A percentile compares a stretch with the other conserved stretches of the same genome.
Evolutionary conservation across 768 basidiomycete genomes (phyloP).

Genomic region (Suillus variegatus): DNA sequence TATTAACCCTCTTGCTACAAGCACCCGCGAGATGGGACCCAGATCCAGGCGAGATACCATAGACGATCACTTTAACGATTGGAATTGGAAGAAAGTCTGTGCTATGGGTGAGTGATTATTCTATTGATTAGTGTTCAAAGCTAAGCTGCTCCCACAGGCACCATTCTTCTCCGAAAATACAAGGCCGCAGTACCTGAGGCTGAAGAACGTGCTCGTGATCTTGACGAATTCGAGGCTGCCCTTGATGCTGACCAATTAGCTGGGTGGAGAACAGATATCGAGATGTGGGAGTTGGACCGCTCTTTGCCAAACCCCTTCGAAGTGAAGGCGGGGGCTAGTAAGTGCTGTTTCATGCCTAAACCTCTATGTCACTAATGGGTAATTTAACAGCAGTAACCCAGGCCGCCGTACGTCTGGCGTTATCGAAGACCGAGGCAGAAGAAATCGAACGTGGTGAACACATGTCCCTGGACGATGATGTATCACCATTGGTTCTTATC

Average conservation of each 20-base stretch:
- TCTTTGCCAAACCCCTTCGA: conserved; percentile 22
- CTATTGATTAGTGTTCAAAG: too few relatives aligned
- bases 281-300: conserved; percentile 26
- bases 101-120: too few relatives aligned
- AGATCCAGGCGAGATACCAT: too few relatives aligned
- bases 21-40: too few relatives aligned
- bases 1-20: too few relatives aligned
- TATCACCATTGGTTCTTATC: conserved; percentile 28
- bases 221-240: background rate
- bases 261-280: conserved; percentile 21
- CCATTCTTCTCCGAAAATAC: too few relatives aligned
- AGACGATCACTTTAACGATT: too few relatives aligned
- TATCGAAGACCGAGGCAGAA: conserved; percentile 24
- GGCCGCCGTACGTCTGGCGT: conserved; percentile 16
- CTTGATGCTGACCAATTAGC: background rate
- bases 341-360: background rate
- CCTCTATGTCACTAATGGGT: background rate
- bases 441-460: conserved; percentile 8
- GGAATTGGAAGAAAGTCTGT: too few relatives aligned
- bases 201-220: background rate
- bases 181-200: background rate
- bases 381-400: conserved; percentile 12
- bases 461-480: conserved; percentile 3
- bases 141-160: too few relatives aligned
- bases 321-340: conserved; percentile 10